Evolutionary conservation across 2,329 filamentous ascomycete genomes (phyloP).

Genomic region (Xylariaceae sp.): DNA sequence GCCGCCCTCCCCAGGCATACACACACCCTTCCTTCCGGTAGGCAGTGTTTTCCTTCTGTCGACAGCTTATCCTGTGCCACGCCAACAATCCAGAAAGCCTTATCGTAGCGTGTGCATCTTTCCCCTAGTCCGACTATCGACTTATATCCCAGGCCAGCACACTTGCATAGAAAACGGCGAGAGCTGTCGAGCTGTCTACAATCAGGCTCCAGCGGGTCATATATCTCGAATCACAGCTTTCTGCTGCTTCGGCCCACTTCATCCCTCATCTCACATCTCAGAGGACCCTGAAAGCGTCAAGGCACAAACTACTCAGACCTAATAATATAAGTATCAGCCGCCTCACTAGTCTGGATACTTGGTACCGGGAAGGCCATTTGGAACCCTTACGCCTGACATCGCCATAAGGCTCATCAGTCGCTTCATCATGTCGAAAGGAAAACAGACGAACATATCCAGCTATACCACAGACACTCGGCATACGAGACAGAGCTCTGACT

Average conservation of each 20-base stretch:
- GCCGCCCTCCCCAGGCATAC: constrained; percentile 17
- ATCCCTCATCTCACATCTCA: constrained; percentile 9
- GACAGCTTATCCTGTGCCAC: constrained; percentile 15
- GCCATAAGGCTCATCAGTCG: constrained; percentile 14
- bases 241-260: constrained; percentile 20
- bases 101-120: constrained; percentile 10
- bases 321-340: constrained; percentile 21
- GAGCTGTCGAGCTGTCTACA: constrained; percentile 19
- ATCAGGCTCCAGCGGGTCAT: constrained; percentile 27
- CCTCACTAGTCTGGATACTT: constrained; percentile 10
- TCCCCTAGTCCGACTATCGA: constrained; percentile 16
- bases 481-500: constrained; percentile 42
- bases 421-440: constrained; percentile 33
- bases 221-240: constrained; percentile 22
- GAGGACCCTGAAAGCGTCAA: constrained; percentile 24
- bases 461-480: constrained; percentile 37
- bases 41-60: constrained; percentile 2
- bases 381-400: constrained; percentile 16
- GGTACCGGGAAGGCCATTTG: constrained; percentile 7
- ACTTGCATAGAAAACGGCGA: constrained; percentile 17
- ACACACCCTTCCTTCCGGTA: constrained; percentile 3
- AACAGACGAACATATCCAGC: constrained; percentile 31
- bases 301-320: constrained; percentile 15
- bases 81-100: constrained; percentile 20
- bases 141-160: constrained; percentile 22